Conservation (phyloP, 345 rosid genomes). For the Physaria fendleri region DNA sequence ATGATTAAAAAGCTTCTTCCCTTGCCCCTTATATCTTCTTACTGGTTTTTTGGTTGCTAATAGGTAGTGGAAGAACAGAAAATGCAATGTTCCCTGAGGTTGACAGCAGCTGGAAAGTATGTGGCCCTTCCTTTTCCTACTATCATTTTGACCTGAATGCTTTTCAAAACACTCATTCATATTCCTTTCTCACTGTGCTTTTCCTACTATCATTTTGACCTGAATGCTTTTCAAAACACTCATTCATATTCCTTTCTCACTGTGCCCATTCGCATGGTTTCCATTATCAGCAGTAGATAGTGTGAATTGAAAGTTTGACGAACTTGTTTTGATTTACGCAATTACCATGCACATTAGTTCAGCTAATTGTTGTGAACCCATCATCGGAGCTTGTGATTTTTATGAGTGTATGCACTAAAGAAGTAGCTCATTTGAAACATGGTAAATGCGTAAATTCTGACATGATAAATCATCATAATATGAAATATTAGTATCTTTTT, state of each 20-base stretch:
- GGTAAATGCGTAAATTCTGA: too few species aligned
- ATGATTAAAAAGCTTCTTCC: conserved; percentile 20
- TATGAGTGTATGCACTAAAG: neutral
- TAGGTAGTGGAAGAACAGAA: conserved; percentile 59
- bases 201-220: conserved; percentile 12
- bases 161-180: conserved; percentile 17
- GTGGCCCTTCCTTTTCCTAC: conserved; percentile 30
- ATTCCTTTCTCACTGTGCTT: neutral
- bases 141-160: conserved; percentile 20
- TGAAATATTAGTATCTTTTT: neutral
- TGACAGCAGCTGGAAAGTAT: conserved; percentile 93
- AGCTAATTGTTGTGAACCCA: neutral
- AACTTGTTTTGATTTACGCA: neutral
- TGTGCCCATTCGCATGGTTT: conserved; percentile 1
- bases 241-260: neutral
- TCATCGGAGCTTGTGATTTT: neutral
- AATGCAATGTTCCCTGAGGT: conserved; percentile 89
- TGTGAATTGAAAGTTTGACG: neutral
- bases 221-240: conserved; percentile 25
- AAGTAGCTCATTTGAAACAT: neutral
- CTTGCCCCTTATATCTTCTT: conserved; percentile 6
- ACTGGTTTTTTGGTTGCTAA: neutral
- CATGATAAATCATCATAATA: neutral
- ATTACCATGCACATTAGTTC: neutral
- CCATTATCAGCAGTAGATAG: conserved; percentile 14